Evolutionary conservation across 139 green algal species (phyloP).

Genomic region (Micractinium conductrix): DNA sequence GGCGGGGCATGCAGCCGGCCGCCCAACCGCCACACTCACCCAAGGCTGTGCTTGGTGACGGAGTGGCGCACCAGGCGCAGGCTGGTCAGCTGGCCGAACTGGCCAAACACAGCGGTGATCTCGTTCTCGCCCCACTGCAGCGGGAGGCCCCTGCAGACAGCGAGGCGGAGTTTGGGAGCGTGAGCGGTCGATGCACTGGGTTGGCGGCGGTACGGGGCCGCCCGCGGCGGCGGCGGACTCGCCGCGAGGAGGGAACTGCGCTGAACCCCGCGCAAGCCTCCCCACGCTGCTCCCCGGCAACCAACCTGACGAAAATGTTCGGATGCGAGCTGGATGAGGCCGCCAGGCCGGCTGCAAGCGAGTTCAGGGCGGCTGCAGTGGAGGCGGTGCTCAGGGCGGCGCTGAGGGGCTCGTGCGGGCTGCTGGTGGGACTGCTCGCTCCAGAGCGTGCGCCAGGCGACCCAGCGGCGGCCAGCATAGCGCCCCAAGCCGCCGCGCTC

Average conservation of each 20-base stretch:
- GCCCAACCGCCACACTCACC: conserved; percentile 25
- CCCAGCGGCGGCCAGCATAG: no score
- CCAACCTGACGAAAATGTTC: conserved; percentile 1
- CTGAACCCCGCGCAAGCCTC: no score
- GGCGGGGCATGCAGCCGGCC: no score
- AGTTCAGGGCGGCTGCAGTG: not conserved
- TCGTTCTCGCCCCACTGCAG: conserved; percentile 47
- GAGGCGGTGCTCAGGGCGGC: not conserved
- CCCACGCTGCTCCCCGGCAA: not conserved
- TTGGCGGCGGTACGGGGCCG: not conserved
- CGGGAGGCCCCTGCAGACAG: conserved; percentile 36
- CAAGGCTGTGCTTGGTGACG: conserved; percentile 45
- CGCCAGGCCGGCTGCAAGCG: not conserved
- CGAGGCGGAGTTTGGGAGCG: not conserved
- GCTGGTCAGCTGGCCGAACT: conserved; percentile 37
- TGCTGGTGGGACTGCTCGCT: no score
- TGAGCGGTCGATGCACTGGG: not conserved
- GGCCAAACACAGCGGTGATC: conserved; percentile 41
- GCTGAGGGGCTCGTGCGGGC: not conserved
- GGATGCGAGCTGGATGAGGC: not conserved
- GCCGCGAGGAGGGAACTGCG: no score
- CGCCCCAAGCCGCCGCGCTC: no score
- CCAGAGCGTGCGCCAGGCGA: no score
- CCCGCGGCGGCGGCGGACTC: no score
- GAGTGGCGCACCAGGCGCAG: conserved; percentile 46